Evolutionary conservation across 2,329 filamentous ascomycete genomes (phyloP).

Genomic region (Colletotrichum cordylinicola): DNA sequence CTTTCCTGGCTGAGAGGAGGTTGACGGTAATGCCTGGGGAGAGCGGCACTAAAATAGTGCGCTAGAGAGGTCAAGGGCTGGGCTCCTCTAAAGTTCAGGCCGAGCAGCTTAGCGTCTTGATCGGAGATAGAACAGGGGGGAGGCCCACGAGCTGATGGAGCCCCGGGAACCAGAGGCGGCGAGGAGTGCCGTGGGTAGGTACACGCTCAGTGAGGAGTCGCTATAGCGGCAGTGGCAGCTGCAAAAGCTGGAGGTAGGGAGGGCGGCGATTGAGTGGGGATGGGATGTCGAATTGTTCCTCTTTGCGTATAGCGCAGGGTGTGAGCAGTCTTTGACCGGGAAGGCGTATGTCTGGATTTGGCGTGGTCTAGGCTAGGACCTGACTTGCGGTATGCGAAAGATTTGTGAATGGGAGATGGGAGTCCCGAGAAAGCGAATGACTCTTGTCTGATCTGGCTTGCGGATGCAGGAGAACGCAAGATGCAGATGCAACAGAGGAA

Average conservation of each 20-base stretch:
- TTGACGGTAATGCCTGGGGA: conserved; percentile 24
- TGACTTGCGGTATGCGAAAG: conserved; percentile 1
- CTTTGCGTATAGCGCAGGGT: conserved; percentile 22
- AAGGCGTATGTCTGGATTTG: conserved; percentile 18
- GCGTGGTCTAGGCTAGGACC: conserved; percentile 12
- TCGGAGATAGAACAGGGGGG: conserved; percentile 23
- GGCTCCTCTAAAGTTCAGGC: conserved; percentile 22
- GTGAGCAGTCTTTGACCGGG: conserved; percentile 14
- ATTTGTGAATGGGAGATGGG: background rate
- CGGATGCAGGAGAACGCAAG: background rate
- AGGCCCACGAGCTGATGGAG: conserved; percentile 15
- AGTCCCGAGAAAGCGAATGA: conserved; percentile 10
- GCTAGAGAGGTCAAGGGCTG: conserved; percentile 24
- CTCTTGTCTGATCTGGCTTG: conserved; percentile 19
- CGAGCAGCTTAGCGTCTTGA: conserved; percentile 24
- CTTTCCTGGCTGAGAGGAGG: conserved; percentile 11
- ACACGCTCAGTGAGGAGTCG: background rate
- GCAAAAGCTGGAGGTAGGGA: background rate
- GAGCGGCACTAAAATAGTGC: conserved; percentile 26
- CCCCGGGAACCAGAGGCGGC: conserved; percentile 12
- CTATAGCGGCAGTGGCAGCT: background rate
- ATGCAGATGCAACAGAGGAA: background rate
- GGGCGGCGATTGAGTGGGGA: conserved; percentile 9
- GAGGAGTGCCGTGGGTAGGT: conserved; percentile 18
- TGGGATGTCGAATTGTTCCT: conserved; percentile 15